Base-by-base conservation (phyloP, 2,329 filamentous ascomycete species). In the Penicillium sp. region DNA sequence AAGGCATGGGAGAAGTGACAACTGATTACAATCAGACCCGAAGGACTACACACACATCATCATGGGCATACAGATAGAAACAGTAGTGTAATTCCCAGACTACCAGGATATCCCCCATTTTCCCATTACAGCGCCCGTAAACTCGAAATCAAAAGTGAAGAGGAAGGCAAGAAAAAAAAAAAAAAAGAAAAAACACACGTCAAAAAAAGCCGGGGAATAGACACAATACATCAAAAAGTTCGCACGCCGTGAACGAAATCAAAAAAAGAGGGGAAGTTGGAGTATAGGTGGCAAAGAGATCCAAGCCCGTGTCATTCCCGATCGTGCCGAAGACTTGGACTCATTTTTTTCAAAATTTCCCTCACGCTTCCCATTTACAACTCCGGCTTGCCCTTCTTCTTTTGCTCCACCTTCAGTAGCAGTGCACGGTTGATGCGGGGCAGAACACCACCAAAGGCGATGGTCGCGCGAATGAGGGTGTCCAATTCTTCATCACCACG, bases 361-460 rank as follows among this genome's bases (percentile, higher is more conserved):
- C 33, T 28, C 24, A 28, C 5, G 10, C 10, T 28, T 28, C 24
- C 28, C 23, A 31, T 62, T 67, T 67, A 73, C 52, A 65, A 65
- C 42, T 73, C 75, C 26, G 71, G 71, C 79, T 86, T 85, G 72
- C 82, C 87, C 81, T 91, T 91, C 89, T 96, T 96, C 89, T 96
- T 96, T 80, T 96, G 90, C 79, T 96, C 92, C 52, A 96, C 92
- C 86, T 96, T 96, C 75, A 96, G 85, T 67, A 99, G 83, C 66
- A 99, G 82, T 13, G 94, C 94, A 68, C 94, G 90, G 83, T 99
- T 97, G 87, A 99, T 99, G 79, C 97, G 93, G 62, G 94, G 94
- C 71, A 99, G 82, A 24, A 99, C 94, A 88, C 94, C 94, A 81
- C 94, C 94, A 67, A 95, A 97, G 57, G 94, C 94, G 71, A 99